Evolutionary conservation across 129 eudicot genomes (phyloP).

Genomic region (Sambucus nigra): DNA sequence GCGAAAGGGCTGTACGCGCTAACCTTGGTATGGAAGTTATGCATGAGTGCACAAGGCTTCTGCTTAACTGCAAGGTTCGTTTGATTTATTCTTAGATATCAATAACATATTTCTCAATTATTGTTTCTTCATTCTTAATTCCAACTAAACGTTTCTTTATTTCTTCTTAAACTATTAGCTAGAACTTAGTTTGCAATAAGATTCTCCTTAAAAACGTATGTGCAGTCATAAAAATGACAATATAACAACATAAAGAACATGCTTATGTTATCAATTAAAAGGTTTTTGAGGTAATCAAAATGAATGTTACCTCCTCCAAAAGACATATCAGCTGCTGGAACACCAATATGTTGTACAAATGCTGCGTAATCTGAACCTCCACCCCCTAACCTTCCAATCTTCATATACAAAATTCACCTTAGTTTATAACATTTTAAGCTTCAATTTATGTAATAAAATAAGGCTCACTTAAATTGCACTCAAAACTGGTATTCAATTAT

Average conservation of each 20-base stretch:
- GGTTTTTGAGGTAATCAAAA: no score
- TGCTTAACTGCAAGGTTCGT: no score
- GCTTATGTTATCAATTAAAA: no score
- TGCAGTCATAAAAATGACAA: not conserved
- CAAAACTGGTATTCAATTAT: no score
- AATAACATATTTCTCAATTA: no score
- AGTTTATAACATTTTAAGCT: not conserved
- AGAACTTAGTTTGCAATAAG: no score
- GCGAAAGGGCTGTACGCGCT: not conserved
- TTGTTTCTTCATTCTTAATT: no score
- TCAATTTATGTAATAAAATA: not conserved
- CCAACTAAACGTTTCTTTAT: no score
- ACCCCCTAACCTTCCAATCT: constrained; percentile 79
- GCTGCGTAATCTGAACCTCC: constrained; percentile 81
- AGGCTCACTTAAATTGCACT: not conserved
- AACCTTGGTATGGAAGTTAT: no score
- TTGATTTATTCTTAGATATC: no score
- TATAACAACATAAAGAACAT: not conserved
- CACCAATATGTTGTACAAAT: constrained; percentile 78
- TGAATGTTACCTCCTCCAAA: constrained; percentile 46
- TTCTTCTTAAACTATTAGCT: no score
- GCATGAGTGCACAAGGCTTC: no score
- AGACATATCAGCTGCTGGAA: constrained; percentile 62
- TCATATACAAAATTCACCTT: constrained; percentile 13
- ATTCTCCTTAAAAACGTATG: not conserved